Percentiles rank a stretch among this genome's conserved stretches.
Conservation (phyloP, 2,329 filamentous ascomycete genomes). For the Coniosporium tulheliwenetii region DNA sequence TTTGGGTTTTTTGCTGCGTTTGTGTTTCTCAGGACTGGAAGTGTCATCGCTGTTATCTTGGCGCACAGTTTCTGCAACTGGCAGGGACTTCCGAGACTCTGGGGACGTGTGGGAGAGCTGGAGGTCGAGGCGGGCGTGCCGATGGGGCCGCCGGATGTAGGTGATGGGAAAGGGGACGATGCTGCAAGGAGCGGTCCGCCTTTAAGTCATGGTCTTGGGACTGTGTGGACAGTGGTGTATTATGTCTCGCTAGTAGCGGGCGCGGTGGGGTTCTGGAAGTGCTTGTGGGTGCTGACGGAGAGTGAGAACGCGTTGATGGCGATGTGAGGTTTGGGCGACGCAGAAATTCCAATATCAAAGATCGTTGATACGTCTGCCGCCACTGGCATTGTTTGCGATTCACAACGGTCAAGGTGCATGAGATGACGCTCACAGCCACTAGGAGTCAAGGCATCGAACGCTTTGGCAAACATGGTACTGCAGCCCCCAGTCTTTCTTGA, state of each 20-base stretch:
- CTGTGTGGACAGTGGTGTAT: conserved; percentile 61
- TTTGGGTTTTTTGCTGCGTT: conserved; percentile 94
- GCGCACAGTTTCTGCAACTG: conserved; percentile 86
- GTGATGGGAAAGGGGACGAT: conserved; percentile 19
- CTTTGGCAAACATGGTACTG: too few species aligned
- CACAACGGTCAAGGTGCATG: too few species aligned
- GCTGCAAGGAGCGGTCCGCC: conserved; percentile 8
- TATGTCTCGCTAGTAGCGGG: conserved; percentile 63
- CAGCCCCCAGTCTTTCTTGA: too few species aligned
- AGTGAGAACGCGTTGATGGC: conserved; percentile 34
- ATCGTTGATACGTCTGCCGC: too few species aligned
- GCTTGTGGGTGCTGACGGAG: conserved; percentile 58
- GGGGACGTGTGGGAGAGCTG: conserved; percentile 52
- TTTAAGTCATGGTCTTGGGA: conserved; percentile 16
- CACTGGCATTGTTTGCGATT: too few species aligned
- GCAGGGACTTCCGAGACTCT: conserved; percentile 76
- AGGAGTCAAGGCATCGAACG: too few species aligned
- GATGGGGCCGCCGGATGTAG: conserved; percentile 16
- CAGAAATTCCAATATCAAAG: too few species aligned
- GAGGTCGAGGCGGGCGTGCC: conserved; percentile 19
- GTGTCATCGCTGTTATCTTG: conserved; percentile 55
- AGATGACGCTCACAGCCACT: too few species aligned
- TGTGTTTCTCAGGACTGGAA: conserved; percentile 71
- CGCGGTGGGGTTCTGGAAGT: conserved; percentile 52
- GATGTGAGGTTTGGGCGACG: too few species aligned